A percentile compares a stretch with the other conserved stretches of the same genome.
These are phyloP conservation scores for Mrakiaceae sp. DNA, from an alignment of 1,284 basidiomycete species.

Conservation along the genomic window DNA sequence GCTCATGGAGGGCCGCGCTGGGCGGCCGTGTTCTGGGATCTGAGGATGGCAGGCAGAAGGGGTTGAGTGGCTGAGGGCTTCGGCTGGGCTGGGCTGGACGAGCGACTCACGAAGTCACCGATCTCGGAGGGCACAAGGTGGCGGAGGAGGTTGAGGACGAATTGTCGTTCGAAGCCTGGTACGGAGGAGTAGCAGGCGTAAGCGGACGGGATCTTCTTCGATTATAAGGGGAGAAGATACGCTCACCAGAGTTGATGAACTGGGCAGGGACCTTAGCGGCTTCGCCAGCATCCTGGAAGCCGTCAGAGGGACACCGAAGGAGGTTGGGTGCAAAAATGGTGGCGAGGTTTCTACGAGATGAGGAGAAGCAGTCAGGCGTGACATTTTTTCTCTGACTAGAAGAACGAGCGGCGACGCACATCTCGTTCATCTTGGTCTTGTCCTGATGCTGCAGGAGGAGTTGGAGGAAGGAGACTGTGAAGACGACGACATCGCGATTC, in stretches of 20 bases:
- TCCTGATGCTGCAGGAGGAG: background rate
- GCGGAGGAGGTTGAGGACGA: background rate
- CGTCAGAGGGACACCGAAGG: conserved; percentile 58
- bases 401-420: no score
- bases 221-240: no score
- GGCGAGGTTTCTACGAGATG: conserved; percentile 46
- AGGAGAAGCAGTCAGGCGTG: background rate
- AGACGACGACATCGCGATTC: conserved; percentile 10
- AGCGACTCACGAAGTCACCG: background rate
- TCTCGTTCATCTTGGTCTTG: conserved; percentile 6
- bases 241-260: background rate
- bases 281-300: background rate
- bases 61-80: no score
- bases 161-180: background rate
- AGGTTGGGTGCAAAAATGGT: conserved; percentile 79
- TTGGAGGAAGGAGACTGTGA: conserved; percentile 13
- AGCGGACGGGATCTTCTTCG: no score
- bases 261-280: background rate
- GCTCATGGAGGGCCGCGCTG: no score
- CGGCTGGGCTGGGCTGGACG: no score
- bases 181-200: no score
- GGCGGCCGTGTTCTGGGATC: no score
- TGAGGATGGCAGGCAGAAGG: no score
- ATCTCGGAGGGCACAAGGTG: background rate
- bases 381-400: no score